Base-by-base conservation (phyloP, 2,329 filamentous ascomycete genomes). In the Xylariaceae sp. region DNA sequence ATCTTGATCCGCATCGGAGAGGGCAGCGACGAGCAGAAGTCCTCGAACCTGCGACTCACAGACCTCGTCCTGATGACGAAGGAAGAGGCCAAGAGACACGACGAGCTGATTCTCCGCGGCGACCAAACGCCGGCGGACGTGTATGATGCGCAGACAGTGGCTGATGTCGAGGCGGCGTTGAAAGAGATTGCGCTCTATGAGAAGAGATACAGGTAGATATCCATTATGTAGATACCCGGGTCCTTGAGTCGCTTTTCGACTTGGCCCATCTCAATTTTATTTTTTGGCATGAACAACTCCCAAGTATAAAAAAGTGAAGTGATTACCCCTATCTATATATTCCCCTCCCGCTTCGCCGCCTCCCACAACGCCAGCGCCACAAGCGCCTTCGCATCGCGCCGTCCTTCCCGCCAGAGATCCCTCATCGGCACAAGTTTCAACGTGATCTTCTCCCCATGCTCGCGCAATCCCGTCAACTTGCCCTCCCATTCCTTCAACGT, bases 101-200 rank as follows among this genome's bases (percentile, higher is more conserved):
- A 95, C 71, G 89, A 86, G 72, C 80, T 90, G 69, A 81, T 97
- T 1, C 77, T 97, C 50, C 87, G 84, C 67, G 89, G 84, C 0
- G 82, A 80, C 1, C 89, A 87, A 75, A 74, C 71, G 7, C 78
- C 84, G 0, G 87, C 89, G 64, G 87, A 93, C 1, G 63, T 97
- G 30, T 99, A 97, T 70, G 85, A 88, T 68, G 70, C 74, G 13
- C 82, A 84, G 35, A 85, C 88, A 0, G 76, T 96, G 53, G 79
- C 83, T 58, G 78, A 80, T 59, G 88, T 97, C 1, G 83, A 88
- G 70, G 76, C 77, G 64, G 83, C 87, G 66, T 79, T 87, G 70
- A 77, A 77, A 57, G 90, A 95, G 71, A 88, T 91, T 50, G 81
- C 80, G 56, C 75, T 76, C 48, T 85, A 82, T 64, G 84, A 87